phyloP scores from a whole-genome alignment of 371 early-diverging fungal species.

The Quaeritorhiza haematococci region DNA sequence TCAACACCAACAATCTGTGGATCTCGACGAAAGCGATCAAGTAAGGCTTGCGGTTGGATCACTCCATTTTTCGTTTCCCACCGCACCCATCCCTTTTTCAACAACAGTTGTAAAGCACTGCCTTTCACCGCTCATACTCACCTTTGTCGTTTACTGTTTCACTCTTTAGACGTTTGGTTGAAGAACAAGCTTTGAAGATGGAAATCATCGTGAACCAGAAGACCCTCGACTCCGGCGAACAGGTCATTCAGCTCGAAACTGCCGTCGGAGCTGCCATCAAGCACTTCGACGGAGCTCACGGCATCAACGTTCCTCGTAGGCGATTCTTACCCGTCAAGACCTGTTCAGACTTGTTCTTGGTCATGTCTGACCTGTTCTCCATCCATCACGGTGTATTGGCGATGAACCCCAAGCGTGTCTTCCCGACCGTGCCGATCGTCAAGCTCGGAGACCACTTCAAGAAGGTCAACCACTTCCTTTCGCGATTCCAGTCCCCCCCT shows the following conservation, averaged over 20 bases:
- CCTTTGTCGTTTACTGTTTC: too few species aligned
- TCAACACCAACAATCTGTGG: conserved; percentile 99
- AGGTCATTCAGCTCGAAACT: conserved; percentile 98
- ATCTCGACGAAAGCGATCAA: conserved; percentile 94
- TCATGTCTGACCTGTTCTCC: conserved; percentile 92
- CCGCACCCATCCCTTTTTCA: too few species aligned
- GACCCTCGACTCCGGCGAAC: conserved; percentile 78
- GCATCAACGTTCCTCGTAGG: conserved; percentile 96
- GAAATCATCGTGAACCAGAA: conserved; percentile 99
- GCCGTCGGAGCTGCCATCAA: conserved; percentile 99
- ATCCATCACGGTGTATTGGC: conserved; percentile 88
- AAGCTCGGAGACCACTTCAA: conserved; percentile 98
- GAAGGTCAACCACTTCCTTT: conserved; percentile 75
- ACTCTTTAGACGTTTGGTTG: conserved; percentile 85
- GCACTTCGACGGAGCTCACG: conserved; percentile 94
- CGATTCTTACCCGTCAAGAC: conserved; percentile 99
- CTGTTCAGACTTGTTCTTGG: conserved; percentile 96
- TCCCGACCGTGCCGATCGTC: conserved; percentile 90
- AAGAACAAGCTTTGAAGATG: conserved; percentile 74
- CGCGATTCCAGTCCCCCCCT: conserved; percentile 90
- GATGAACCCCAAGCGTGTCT: conserved; percentile 89
- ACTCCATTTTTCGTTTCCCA: too few species aligned
- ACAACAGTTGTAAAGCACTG: too few species aligned
- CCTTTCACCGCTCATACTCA: too few species aligned
- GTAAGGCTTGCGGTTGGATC: too few species aligned